A percentile compares a stretch with the other conserved stretches of the same genome.
phyloP scores from a whole-genome alignment of 768 basidiomycete genomes.

The Suillus tomentosus region DNA sequence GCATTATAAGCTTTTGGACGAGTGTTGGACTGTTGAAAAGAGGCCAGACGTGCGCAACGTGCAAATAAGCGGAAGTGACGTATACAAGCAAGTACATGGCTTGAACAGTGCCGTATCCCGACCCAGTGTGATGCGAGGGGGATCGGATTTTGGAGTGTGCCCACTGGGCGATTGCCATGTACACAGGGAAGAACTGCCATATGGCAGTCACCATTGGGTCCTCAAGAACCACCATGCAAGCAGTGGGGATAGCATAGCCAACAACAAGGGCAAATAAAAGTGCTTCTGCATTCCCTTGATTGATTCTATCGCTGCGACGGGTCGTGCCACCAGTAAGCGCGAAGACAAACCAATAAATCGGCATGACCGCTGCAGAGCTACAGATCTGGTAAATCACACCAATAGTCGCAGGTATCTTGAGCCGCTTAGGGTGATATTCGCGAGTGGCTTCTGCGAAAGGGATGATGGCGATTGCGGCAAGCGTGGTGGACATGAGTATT shows the following conservation, averaged over 20 bases:
- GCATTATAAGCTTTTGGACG: conserved; percentile 11
- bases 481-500: conserved; percentile 1
- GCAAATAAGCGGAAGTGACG: conserved; percentile 24
- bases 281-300: conserved; percentile 48
- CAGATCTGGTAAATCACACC: conserved; percentile 42
- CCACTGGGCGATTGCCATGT: conserved; percentile 39
- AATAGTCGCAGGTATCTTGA: conserved; percentile 45
- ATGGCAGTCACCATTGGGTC: conserved; percentile 49
- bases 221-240: conserved; percentile 42
- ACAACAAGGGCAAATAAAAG: conserved; percentile 44
- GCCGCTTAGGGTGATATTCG: conserved; percentile 30
- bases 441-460: conserved; percentile 42
- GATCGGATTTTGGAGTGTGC: conserved; percentile 39
- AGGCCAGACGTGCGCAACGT: conserved; percentile 22
- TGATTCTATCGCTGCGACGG: conserved; percentile 21
- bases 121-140: background rate
- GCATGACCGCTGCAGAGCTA: conserved; percentile 43
- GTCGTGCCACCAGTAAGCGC: conserved; percentile 38
- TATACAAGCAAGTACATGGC: conserved; percentile 15
- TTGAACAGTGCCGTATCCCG: conserved; percentile 14
- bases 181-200: conserved; percentile 52
- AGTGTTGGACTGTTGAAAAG: background rate
- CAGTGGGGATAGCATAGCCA: conserved; percentile 46
- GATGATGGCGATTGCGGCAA: conserved; percentile 32
- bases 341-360: conserved; percentile 49